Percentiles rank a stretch among this genome's conserved stretches.
Evolutionary conservation across 495 filamentous ascomycete genomes (phyloP).

Genomic region (Trichocladium uniseriatum): DNA sequence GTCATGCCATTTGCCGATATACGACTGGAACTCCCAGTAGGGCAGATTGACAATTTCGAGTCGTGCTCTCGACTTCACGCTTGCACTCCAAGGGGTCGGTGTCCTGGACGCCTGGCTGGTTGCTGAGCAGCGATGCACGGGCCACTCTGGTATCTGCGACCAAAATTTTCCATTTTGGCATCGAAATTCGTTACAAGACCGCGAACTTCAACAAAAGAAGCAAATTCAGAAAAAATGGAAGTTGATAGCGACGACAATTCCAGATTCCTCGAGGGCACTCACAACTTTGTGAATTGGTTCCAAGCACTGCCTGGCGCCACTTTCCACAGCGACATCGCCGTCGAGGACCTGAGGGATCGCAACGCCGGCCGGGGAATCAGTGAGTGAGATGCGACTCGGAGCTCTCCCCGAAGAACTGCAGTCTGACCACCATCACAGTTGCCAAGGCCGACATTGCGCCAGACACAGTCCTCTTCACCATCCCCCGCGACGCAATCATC

Average conservation of each 20-base stretch:
- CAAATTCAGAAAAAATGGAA: constrained; percentile 7
- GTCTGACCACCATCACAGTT: constrained; percentile 20
- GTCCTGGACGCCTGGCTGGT: too few species aligned
- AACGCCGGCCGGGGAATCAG: constrained; percentile 39
- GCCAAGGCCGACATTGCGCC: constrained; percentile 35
- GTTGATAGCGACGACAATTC: constrained; percentile 9
- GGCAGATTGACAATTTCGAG: too few species aligned
- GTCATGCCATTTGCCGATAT: too few species aligned
- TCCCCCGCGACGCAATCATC: constrained; percentile 37
- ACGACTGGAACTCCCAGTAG: too few species aligned
- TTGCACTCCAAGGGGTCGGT: too few species aligned
- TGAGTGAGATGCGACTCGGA: constrained; percentile 12
- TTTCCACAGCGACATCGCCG: constrained; percentile 35
- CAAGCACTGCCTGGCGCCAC: constrained; percentile 34
- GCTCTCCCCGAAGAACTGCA: background rate
- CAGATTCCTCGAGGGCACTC: constrained; percentile 27
- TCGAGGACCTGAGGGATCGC: constrained; percentile 32
- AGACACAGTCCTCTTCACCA: constrained; percentile 40
- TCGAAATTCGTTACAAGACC: too few species aligned
- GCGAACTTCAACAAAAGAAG: background rate
- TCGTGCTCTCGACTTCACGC: too few species aligned
- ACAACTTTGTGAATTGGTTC: constrained; percentile 38
- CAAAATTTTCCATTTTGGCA: too few species aligned
- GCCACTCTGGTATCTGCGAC: too few species aligned
- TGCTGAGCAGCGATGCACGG: too few species aligned